Percentiles rank a stretch among this genome's conserved stretches.
phyloP scores from a whole-genome alignment of 495 filamentous ascomycete species.

The Pyronema domesticum region DNA sequence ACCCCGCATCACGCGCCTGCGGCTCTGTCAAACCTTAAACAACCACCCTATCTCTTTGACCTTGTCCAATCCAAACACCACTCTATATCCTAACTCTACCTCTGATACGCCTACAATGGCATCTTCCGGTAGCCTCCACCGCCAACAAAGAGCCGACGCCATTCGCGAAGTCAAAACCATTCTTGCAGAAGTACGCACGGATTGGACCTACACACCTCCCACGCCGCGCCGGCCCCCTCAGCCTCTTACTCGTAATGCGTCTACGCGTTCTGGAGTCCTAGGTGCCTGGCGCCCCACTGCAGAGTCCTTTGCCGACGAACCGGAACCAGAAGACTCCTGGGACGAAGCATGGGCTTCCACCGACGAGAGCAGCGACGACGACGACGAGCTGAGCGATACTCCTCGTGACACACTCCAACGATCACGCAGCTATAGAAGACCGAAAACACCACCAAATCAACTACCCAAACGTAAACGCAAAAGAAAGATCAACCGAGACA shows the following conservation, averaged over 20 bases:
- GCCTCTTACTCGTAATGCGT: neutral
- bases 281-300: slow-evolving; percentile 2
- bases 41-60: too few species aligned
- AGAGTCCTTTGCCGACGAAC: neutral
- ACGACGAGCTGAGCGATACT: slow-evolving; percentile 1
- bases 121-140: neutral
- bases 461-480: neutral
- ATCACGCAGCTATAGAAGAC: neutral
- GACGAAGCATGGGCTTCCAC: neutral
- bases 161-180: neutral
- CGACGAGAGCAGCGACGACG: neutral
- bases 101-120: neutral
- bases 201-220: slow-evolving; percentile 3
- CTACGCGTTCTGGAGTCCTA: slow-evolving; percentile 1
- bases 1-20: too few species aligned
- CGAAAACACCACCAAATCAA: neutral
- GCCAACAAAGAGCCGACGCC: slow-evolving; percentile 7
- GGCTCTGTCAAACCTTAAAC: too few species aligned
- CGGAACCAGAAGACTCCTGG: neutral
- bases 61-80: too few species aligned
- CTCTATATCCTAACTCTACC: too few species aligned
- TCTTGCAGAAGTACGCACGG: slow-evolving; percentile 2
- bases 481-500: too few species aligned
- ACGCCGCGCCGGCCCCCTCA: neutral
- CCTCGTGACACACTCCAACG: neutral